Evolutionary conservation across 2,329 filamentous ascomycete species (phyloP), one percentile per base, ranked within the genome.

Genomic region (Botrytis fabae): DNA sequence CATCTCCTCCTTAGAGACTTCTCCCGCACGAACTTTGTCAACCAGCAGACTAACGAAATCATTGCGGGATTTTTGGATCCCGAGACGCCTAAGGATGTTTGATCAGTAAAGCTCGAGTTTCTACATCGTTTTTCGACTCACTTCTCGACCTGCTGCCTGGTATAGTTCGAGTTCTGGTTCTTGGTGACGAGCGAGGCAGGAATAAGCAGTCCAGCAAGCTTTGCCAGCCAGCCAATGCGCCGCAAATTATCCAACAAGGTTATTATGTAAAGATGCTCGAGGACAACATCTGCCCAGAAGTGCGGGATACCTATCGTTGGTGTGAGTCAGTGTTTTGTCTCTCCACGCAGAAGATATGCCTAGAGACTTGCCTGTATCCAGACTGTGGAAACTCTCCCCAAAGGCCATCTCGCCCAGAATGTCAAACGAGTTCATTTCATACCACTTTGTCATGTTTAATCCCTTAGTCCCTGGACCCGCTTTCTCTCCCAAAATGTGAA

Each of bases 401-500:
- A 64, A 64, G 25, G 61, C 61, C n/a, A 22, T 38, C 38, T 64
- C 61, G 32, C 61, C 61, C 7, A 64, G 38, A 40, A 64, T 64
- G 42, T 64, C 61, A 16, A 64, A 64, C n/a, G 61, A 35, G 35
- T 40, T 40, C 28, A 64, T 64, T 40, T 64, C 61, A 40, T 40
- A 64, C 61, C 61, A 64, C 25, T 40, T 64, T 25, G 61, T 64
- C 61, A 64, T 64, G 35, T 63, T 38, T 5, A 63, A 38, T 32
- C 38, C 60, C n/a, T 46, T 46, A 20, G 44, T 46, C 6, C 44
- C 44, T 1, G 44, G 44, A 46, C 44, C 44, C 44, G 44, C 18
- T 46, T 46, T 46, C 44, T 46, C 44, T 46, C 44, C 44, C 44
- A 46, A 46, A 46, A 46, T 20, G 44, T 20, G 44, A 18, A 46